Base-by-base conservation (phyloP, 2,329 filamentous ascomycete genomes). In the Orbilia blumenaviensis region DNA sequence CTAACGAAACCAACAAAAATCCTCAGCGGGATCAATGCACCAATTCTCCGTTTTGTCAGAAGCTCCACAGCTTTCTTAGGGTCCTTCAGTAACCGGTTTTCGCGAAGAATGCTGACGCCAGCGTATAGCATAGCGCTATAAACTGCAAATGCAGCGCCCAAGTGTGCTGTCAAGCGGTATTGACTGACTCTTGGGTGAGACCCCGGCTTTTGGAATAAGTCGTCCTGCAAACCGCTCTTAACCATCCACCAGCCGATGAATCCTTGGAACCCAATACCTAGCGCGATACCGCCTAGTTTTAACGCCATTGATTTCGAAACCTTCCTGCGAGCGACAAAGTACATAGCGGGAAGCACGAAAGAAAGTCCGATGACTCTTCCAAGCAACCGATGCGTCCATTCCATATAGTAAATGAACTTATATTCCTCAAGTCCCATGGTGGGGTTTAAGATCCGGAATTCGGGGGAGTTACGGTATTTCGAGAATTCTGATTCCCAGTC, bases 201-300 rank as follows among this genome's bases (percentile, higher is more conserved):
- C 10, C 94, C 95, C 1, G 92, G 91, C 32, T 80, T 48, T 18
- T 92, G 92, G 82, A 99, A 97, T 27, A 99, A 88, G 82, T 99
- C 95, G 82, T 98, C 95, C 82, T 94, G 96, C 25, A 99, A 86
- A 1, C 95, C 95, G 9, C 92, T 96, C 84, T 96, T 96, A 80
- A 99, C 95, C 95, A 99, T 99, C 93, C 95, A 99, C 95, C 95
- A 99, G 66, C 95, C 95, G 78, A 99, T 90, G 81, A 95, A 88
- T 48, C 95, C 95, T 83, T 99, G 95, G 83, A 97, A 95, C 66
- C 93, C 95, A 81, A 99, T 97, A 80, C 98, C 86, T 56, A 87
- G 89, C 46, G 92, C 92, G 78, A 99, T 98, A 10, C 93, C 94
- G 42, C 89, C 84, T 12, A 99, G 86, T 78, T 92, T 90, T 80